These are phyloP conservation scores for Fraxinus albicans DNA, from an alignment of 305 asterid genomes.

Conservation along the genomic window DNA sequence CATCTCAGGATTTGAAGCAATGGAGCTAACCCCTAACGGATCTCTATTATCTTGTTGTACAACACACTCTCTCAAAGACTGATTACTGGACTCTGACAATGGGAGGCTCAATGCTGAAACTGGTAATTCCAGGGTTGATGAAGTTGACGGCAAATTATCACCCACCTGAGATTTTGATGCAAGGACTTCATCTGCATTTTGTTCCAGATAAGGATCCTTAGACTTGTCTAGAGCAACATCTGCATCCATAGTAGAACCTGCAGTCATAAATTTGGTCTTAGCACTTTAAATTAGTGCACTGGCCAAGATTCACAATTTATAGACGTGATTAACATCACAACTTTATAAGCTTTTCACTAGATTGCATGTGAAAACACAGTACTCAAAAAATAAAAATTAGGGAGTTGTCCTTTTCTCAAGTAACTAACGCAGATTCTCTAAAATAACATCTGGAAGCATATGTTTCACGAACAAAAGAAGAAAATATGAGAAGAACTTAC, in stretches of 20 bases:
- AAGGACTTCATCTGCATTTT: constrained; percentile 32
- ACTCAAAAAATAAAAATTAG: not conserved
- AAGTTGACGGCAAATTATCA: constrained; percentile 23
- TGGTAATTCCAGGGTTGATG: constrained; percentile 21
- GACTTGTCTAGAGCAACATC: constrained; percentile 25
- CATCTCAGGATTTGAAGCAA: constrained; percentile 19
- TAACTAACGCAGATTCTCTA: not conserved
- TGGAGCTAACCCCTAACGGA: constrained; percentile 12
- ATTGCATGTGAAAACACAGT: constrained; percentile 16
- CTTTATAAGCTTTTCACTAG: not conserved
- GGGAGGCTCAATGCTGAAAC: constrained; percentile 16
- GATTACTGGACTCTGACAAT: constrained; percentile 18
- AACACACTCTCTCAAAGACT: constrained; percentile 18
- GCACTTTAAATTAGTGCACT: not conserved
- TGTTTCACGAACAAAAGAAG: not conserved
- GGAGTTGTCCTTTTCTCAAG: not conserved
- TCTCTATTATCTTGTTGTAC: constrained; percentile 18
- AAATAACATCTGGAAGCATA: not conserved
- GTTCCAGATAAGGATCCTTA: constrained; percentile 29
- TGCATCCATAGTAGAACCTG: constrained; percentile 26
- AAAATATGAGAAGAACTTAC: not conserved
- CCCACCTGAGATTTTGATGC: constrained; percentile 26
- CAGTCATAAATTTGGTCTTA: constrained; percentile 22
- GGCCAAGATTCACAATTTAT: not conserved
- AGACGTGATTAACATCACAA: not conserved